Evolutionary conservation across 176 grass and related monocot genomes (phyloP).

Genomic region (Lolium perenne): DNA sequence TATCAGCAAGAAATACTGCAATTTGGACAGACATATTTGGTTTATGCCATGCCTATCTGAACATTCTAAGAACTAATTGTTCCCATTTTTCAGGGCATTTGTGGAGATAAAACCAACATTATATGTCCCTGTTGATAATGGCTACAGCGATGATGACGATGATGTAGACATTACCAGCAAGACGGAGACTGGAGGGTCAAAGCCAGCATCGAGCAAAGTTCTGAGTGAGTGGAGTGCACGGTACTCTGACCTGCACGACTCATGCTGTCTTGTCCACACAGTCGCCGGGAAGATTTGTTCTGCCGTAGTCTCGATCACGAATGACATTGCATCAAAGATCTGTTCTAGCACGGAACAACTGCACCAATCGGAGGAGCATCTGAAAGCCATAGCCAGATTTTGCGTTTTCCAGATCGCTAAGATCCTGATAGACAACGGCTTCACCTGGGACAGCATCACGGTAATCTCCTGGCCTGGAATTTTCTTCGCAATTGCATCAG

Average conservation of each 20-base stretch:
- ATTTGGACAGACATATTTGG: slow-evolving; percentile 8
- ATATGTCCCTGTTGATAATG: slow-evolving; percentile 42
- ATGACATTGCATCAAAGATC: slow-evolving; percentile 57
- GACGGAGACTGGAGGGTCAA: slow-evolving; percentile 27
- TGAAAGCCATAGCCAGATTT: slow-evolving; percentile 62
- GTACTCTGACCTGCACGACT: slow-evolving; percentile 51
- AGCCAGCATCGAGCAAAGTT: slow-evolving; percentile 37
- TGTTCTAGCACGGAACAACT: slow-evolving; percentile 31
- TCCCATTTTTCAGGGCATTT: slow-evolving; percentile 59
- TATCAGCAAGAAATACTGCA: slow-evolving; percentile 11
- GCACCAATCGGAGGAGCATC: slow-evolving; percentile 35
- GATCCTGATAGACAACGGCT: slow-evolving; percentile 57
- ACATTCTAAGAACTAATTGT: background rate
- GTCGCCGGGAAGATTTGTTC: slow-evolving; percentile 64
- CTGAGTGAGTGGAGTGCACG: slow-evolving; percentile 38
- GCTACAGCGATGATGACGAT: background rate
- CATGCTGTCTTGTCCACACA: slow-evolving; percentile 57
- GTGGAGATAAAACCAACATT: slow-evolving; percentile 86
- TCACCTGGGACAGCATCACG: slow-evolving; percentile 67
- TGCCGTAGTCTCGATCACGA: slow-evolving; percentile 67
- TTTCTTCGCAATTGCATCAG: background rate
- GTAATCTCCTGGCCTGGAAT: slow-evolving; percentile 30
- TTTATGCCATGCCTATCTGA: slow-evolving; percentile 13
- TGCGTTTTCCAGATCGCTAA: slow-evolving; percentile 56
- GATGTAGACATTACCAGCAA: slow-evolving; percentile 32